These are phyloP conservation scores for Microcyclospora tardicrescens DNA, from an alignment of 2,329 filamentous ascomycete species.

Conservation along the genomic window DNA sequence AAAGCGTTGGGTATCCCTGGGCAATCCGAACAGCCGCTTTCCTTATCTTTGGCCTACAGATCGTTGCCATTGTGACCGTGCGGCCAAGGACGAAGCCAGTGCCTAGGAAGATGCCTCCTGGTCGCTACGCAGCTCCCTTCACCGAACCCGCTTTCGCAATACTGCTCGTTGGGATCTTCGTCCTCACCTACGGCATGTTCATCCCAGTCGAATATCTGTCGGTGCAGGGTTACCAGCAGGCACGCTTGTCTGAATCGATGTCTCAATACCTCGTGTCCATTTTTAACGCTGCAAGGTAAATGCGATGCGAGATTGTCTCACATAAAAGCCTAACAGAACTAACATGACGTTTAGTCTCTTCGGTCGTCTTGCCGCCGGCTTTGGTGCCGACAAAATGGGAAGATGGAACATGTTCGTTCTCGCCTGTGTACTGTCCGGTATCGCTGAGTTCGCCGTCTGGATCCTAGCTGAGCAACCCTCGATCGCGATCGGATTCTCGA, in stretches of 20 bases:
- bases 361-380: not conserved
- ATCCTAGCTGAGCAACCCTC: not conserved
- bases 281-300: not conserved
- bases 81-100: not conserved
- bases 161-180: not conserved
- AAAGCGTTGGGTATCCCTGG: constrained; percentile 20
- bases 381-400: not conserved
- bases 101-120: not conserved
- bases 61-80: not conserved
- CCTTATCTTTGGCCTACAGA: not conserved
- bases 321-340: too few relatives aligned
- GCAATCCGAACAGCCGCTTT: constrained; percentile 1
- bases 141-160: not conserved
- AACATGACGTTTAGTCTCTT: too few relatives aligned
- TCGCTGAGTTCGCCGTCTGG: not conserved
- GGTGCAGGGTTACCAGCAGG: too few relatives aligned
- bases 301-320: too few relatives aligned
- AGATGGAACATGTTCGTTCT: not conserved
- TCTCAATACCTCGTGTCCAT: not conserved
- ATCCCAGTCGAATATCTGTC: not conserved
- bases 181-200: not conserved
- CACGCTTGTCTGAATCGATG: too few relatives aligned
- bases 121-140: not conserved
- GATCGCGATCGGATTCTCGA: not conserved
- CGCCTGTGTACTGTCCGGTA: not conserved